These are phyloP conservation scores for Perkinsus marinus DNA, from an alignment of 169 alveolate genomes.

Conservation along the genomic window DNA sequence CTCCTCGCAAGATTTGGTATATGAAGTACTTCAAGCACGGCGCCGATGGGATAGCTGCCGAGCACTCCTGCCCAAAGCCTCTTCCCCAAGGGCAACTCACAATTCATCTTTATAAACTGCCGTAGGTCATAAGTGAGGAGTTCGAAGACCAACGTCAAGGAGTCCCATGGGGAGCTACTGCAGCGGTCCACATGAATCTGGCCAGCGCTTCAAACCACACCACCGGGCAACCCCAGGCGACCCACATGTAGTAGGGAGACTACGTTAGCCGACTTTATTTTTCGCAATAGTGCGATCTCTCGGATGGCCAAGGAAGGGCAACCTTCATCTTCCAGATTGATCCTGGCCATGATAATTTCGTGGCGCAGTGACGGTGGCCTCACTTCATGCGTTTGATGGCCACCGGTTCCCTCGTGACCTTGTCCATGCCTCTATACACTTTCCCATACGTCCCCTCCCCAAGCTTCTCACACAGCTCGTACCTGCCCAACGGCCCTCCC, in stretches of 20 bases:
- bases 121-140: background rate
- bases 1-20: background rate
- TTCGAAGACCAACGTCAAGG: background rate
- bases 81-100: background rate
- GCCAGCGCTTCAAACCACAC: slow-evolving; percentile 18
- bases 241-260: background rate
- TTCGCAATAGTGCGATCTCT: background rate
- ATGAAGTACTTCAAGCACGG: background rate
- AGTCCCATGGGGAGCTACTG: background rate
- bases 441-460: slow-evolving; percentile 67
- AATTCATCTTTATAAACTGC: background rate
- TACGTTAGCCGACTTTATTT: background rate
- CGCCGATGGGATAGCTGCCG: background rate
- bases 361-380: slow-evolving; percentile 16
- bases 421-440: slow-evolving; percentile 59
- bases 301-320: background rate
- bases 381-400: slow-evolving; percentile 42
- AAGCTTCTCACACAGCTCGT: slow-evolving; percentile 16
- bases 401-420: slow-evolving; percentile 46
- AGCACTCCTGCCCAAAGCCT: background rate
- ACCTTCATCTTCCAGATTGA: background rate
- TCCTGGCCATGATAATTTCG: slow-evolving; percentile 7
- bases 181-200: background rate
- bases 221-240: background rate
- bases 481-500: background rate